Conservation (phyloP, 169 alveolate genomes). For the Besnoitia besnoiti region DNA sequence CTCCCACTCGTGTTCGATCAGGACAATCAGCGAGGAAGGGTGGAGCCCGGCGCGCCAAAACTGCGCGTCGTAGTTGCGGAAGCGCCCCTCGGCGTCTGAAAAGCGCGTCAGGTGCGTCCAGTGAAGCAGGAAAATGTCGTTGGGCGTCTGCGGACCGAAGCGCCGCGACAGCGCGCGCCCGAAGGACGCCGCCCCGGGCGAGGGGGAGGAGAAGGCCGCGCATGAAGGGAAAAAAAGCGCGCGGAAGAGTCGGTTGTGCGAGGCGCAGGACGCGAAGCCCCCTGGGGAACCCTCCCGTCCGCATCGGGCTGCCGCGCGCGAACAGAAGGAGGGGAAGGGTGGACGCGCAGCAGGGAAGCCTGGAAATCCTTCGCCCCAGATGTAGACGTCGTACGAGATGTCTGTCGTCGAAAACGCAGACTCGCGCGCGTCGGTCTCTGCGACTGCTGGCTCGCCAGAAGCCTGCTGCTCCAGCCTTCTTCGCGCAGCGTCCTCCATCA, state of each 20-base stretch:
- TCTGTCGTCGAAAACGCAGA: neutral
- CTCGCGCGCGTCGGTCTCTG: neutral
- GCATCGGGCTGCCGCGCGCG: too few relatives aligned
- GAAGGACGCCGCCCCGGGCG: too few relatives aligned
- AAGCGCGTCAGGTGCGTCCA: conserved; percentile 3
- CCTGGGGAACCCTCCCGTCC: too few relatives aligned
- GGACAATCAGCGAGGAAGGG: neutral
- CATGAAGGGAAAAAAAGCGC: neutral
- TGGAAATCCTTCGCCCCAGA: neutral
- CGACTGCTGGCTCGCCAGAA: neutral
- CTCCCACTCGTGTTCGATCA: neutral
- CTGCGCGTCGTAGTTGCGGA: neutral
- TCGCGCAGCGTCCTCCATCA: neutral
- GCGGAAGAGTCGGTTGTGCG: neutral
- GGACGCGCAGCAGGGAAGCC: neutral
- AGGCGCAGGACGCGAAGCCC: too few relatives aligned
- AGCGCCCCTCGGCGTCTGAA: neutral
- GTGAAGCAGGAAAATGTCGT: neutral
- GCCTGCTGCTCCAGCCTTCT: neutral
- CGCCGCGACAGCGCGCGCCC: conserved; percentile 7
- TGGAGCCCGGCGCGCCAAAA: neutral
- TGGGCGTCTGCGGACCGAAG: neutral
- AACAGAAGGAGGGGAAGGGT: too few relatives aligned
- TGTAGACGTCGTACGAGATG: neutral
- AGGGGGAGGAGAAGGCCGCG: neutral